Percentiles rank a stretch among this genome's conserved stretches.
Conservation (phyloP, 352 stramenopile genomes). For the Aphanomyces cochlioides region DNA sequence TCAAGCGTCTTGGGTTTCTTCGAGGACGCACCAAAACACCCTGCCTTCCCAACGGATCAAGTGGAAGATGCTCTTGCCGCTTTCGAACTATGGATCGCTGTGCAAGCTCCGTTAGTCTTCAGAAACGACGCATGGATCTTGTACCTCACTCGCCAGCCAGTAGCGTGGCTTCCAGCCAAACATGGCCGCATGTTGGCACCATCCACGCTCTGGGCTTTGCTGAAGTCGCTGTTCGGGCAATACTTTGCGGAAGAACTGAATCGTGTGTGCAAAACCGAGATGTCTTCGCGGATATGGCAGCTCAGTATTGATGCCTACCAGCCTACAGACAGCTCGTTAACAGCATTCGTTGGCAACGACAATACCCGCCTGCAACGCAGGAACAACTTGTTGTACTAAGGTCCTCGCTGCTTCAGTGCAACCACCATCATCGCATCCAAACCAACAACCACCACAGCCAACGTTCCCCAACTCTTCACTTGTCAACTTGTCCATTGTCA, state of each 20-base stretch:
- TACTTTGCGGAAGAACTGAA: background rate
- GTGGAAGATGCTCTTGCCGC: slow-evolving; percentile 4
- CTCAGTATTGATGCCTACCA: too few species aligned
- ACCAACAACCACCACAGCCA: too few species aligned
- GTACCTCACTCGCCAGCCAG: slow-evolving; percentile 5
- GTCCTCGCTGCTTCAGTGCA: too few species aligned
- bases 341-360: too few species aligned
- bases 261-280: too few species aligned
- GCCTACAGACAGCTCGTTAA: too few species aligned
- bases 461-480: too few species aligned
- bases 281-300: too few species aligned
- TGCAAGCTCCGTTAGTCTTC: background rate
- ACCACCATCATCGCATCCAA: too few species aligned
- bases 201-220: background rate
- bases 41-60: background rate
- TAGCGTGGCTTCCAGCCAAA: slow-evolving; percentile 5
- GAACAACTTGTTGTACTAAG: too few species aligned
- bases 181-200: slow-evolving; percentile 3
- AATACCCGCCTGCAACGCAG: too few species aligned
- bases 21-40: background rate
- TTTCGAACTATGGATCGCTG: slow-evolving; percentile 12
- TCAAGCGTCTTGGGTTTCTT: too few species aligned
- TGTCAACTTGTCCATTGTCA: background rate
- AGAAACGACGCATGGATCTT: background rate
- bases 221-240: background rate